phyloP scores from a whole-genome alignment of 1,284 basidiomycete species.

The Irpex sp. region DNA sequence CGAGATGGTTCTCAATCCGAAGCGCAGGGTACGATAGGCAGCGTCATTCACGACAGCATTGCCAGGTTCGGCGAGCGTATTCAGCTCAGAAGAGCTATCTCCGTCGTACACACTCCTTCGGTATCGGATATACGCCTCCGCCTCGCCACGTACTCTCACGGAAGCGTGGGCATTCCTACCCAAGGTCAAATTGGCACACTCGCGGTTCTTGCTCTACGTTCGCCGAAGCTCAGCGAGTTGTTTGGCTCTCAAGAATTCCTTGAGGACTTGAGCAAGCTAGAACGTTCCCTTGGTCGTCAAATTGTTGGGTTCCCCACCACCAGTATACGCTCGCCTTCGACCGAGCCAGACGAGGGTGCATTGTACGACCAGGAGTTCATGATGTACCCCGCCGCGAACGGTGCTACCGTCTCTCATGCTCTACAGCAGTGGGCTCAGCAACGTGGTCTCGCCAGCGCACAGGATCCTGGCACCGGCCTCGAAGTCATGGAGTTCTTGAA shows the following conservation, averaged over 20 bases:
- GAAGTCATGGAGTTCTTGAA: slow-evolving; percentile 61
- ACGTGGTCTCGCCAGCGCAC: slow-evolving; percentile 41
- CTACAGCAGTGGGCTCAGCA: slow-evolving; percentile 66
- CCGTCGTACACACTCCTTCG: slow-evolving; percentile 62
- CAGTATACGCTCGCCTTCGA: slow-evolving; percentile 41
- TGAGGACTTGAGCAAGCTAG: slow-evolving; percentile 60
- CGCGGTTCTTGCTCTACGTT: slow-evolving; percentile 58
- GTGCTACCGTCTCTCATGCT: slow-evolving; percentile 58
- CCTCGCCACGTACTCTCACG: slow-evolving; percentile 81
- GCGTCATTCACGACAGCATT: slow-evolving; percentile 77
- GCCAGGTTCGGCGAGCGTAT: slow-evolving; percentile 91
- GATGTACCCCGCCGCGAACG: slow-evolving; percentile 57
- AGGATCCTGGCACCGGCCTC: slow-evolving; percentile 33
- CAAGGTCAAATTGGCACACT: slow-evolving; percentile 75
- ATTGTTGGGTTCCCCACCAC: slow-evolving; percentile 82
- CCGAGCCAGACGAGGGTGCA: slow-evolving; percentile 51
- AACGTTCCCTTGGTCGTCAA: slow-evolving; percentile 80
- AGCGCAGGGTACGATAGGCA: slow-evolving; percentile 52
- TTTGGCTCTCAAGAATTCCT: slow-evolving; percentile 42
- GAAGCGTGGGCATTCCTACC: slow-evolving; percentile 33
- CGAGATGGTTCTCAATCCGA: slow-evolving; percentile 30
- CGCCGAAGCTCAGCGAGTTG: slow-evolving; percentile 39
- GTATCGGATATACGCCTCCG: slow-evolving; percentile 49
- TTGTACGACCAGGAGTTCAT: slow-evolving; percentile 83
- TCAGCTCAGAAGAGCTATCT: slow-evolving; percentile 68